Percentiles rank a stretch among this genome's conserved stretches.
Conservation (phyloP, 2,329 filamentous ascomycete species). For the Calonectria pseudoreteaudii region DNA sequence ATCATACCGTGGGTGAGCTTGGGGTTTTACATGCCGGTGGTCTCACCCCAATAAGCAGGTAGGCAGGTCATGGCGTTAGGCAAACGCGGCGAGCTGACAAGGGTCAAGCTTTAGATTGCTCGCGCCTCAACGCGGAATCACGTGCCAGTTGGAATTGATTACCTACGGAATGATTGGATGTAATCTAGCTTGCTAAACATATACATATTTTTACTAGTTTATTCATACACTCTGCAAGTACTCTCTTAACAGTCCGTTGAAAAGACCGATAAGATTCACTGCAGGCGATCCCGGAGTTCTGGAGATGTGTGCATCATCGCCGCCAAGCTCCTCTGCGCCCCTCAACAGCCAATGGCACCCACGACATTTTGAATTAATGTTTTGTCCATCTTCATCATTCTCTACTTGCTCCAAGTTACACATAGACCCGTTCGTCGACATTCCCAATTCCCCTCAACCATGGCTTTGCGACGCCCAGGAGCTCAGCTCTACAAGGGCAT, state of each 20-base stretch:
- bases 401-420: background rate
- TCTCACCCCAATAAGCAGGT: slow-evolving; percentile 34
- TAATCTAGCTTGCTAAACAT: background rate
- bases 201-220: slow-evolving; percentile 17
- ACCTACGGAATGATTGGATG: slow-evolving; percentile 43
- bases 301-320: slow-evolving; percentile 44
- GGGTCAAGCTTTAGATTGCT: slow-evolving; percentile 26
- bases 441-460: slow-evolving; percentile 24
- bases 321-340: slow-evolving; percentile 34
- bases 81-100: slow-evolving; percentile 46
- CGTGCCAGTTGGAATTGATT: slow-evolving; percentile 41
- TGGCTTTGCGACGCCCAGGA: slow-evolving; percentile 48
- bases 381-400: background rate
- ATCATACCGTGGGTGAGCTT: slow-evolving; percentile 34
- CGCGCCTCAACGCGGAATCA: slow-evolving; percentile 44
- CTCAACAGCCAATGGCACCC: slow-evolving; percentile 34
- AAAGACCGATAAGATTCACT: slow-evolving; percentile 38
- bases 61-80: slow-evolving; percentile 42
- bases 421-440: background rate
- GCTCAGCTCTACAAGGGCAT: slow-evolving; percentile 45
- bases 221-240: background rate
- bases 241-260: slow-evolving; percentile 22
- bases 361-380: slow-evolving; percentile 30
- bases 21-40: slow-evolving; percentile 39
- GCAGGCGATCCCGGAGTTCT: slow-evolving; percentile 39